A percentile compares a stretch with the other conserved stretches of the same genome.
phyloP scores from a whole-genome alignment of 805 yeast genomes.

The Priceomyces haplophilus region DNA sequence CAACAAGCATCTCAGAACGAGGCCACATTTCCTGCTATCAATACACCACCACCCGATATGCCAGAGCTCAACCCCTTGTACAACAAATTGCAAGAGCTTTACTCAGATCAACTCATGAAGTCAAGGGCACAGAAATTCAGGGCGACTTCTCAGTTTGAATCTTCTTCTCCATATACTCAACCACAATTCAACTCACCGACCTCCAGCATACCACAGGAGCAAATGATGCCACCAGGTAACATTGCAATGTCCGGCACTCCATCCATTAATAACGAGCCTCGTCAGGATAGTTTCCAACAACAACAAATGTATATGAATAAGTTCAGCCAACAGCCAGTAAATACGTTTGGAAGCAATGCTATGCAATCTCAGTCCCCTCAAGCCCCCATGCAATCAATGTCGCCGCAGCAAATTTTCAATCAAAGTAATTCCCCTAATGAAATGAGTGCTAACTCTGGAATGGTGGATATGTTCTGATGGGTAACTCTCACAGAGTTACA shows the following conservation, averaged over 20 bases:
- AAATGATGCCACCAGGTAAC: neutral
- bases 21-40: conserved; percentile 45
- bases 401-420: conserved; percentile 38
- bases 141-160: conserved; percentile 24
- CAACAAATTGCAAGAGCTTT: conserved; percentile 45
- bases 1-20: conserved; percentile 23
- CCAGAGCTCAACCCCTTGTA: conserved; percentile 51
- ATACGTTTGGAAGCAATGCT: neutral
- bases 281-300: conserved; percentile 6
- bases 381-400: conserved; percentile 19
- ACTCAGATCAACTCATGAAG: conserved; percentile 48
- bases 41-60: conserved; percentile 53
- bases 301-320: conserved; percentile 6
- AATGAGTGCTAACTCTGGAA: conserved; percentile 10
- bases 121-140: conserved; percentile 39
- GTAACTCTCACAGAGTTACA: conserved; percentile 7
- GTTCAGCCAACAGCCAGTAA: conserved; percentile 3
- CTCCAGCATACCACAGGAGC: neutral
- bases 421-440: conserved; percentile 6
- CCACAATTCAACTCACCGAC: neutral
- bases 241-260: neutral
- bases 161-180: conserved; percentile 1
- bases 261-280: neutral
- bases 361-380: conserved; percentile 11
- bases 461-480: conserved; percentile 29